Evolutionary conservation across 257 asterid species (phyloP), one percentile per base, ranked within the genome.

Genomic region (Paulownia fortunei): DNA sequence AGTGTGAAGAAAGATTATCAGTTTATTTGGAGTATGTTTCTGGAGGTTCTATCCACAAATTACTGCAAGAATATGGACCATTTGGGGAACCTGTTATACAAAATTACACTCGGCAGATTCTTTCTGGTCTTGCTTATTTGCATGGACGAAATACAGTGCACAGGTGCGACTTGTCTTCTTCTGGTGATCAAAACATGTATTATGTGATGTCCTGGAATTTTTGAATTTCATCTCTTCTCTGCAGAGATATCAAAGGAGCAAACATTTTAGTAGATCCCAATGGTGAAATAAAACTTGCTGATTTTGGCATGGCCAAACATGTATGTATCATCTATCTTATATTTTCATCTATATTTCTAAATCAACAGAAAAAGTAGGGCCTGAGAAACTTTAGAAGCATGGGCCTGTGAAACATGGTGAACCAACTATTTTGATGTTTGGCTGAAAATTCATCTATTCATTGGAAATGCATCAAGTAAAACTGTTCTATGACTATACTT

Each of bases 291-390:
- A 95, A 95, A 72, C 94, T 95, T 63, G 98, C 99, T 21, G 99
- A 95, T 86, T 95, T 95, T 82, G 99, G 99, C 87, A 95, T 95
- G 99, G 98, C 98, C 42, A 95, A 95, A 46, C 99, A 93, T 88
- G 99, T 95, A 90, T 18, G 95, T 76, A 34, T 74, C 32, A 4
- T 70, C 18, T 23, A n/a, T 49, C 72, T 36, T 5, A 2, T 16
- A 27, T 49, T 46, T 49, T 70, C 61, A 4, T 69, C 3, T 34
- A 5, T 5, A 5, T 34, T 34, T 34, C 37, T 34, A 34, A 2
- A 34, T 2, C 2, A 34, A 5, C 37, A 34, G 5, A 34, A 2
- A 34, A 34, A 5, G 37, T 34, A 34, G 2, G 37, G 2, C 37
- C 37, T 2, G 37, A 34, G 37, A 34, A 34, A 34, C 37, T 34